A percentile compares a stretch with the other conserved stretches of the same genome.
These are phyloP conservation scores for Syncephalis fuscata DNA, from an alignment of 371 early-diverging fungal species.

Conservation along the genomic window DNA sequence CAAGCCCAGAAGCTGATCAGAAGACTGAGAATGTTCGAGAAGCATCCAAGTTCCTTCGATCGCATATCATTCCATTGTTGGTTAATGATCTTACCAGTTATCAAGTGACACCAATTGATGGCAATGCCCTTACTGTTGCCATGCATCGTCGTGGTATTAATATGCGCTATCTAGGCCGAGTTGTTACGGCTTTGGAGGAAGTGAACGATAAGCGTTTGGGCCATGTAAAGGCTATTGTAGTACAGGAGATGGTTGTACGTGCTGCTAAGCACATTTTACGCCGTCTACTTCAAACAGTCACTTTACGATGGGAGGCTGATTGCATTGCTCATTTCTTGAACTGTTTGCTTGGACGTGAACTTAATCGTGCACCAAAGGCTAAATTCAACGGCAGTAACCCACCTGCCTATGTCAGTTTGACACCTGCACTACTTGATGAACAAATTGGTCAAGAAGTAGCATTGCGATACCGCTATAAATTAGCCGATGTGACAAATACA, in stretches of 20 bases:
- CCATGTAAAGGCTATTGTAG: constrained; percentile 28
- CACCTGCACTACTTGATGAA: constrained; percentile 35
- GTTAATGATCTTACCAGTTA: constrained; percentile 57
- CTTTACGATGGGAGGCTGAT: constrained; percentile 31
- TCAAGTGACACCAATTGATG: constrained; percentile 63
- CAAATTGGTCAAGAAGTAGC: constrained; percentile 37
- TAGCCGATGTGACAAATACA: constrained; percentile 24
- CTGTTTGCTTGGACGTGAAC: constrained; percentile 48
- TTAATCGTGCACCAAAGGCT: constrained; percentile 30
- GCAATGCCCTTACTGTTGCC: constrained; percentile 55
- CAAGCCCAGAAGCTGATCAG: constrained; percentile 10
- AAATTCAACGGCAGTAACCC: constrained; percentile 12
- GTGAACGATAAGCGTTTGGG: constrained; percentile 33
- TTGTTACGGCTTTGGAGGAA: constrained; percentile 37
- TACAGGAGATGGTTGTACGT: constrained; percentile 79
- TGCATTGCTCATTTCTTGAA: constrained; percentile 70
- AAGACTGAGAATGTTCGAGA: constrained; percentile 44
- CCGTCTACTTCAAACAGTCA: constrained; percentile 30
- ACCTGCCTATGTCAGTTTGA: constrained; percentile 25
- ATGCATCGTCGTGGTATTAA: constrained; percentile 93
- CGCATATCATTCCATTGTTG: constrained; percentile 47
- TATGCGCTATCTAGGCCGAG: constrained; percentile 83
- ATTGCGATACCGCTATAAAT: constrained; percentile 55
- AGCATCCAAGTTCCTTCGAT: constrained; percentile 56
- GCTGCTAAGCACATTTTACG: constrained; percentile 71